A percentile compares a stretch with the other conserved stretches of the same genome.
phyloP scores from a whole-genome alignment of 2,329 filamentous ascomycete species.

The Neurospora crassa region DNA sequence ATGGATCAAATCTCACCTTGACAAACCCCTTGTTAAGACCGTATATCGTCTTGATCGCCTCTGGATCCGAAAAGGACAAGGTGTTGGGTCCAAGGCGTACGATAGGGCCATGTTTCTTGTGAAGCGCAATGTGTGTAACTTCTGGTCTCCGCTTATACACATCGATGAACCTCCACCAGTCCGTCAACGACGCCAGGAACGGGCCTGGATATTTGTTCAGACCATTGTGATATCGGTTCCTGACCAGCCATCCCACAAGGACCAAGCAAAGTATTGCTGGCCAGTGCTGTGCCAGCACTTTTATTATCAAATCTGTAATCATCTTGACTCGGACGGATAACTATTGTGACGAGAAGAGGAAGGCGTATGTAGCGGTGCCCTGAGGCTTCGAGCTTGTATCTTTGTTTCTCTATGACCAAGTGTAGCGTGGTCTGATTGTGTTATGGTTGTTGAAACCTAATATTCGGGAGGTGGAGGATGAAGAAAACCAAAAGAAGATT shows the following conservation, averaged over 20 bases:
- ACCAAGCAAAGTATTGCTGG: slow-evolving; percentile 23
- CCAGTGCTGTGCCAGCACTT: slow-evolving; percentile 34
- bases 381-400: neutral
- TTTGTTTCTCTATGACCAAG: neutral
- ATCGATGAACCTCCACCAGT: slow-evolving; percentile 68
- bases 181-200: slow-evolving; percentile 54
- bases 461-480: neutral
- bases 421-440: neutral
- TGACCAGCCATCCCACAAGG: slow-evolving; percentile 32
- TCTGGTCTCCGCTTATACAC: slow-evolving; percentile 57
- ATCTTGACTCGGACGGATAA: slow-evolving; percentile 13
- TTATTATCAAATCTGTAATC: slow-evolving; percentile 26
- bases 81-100: slow-evolving; percentile 67
- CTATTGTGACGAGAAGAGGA: neutral
- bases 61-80: slow-evolving; percentile 64
- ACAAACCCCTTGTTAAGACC: slow-evolving; percentile 72
- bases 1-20: slow-evolving; percentile 45
- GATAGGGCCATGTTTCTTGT: slow-evolving; percentile 62
- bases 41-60: slow-evolving; percentile 67
- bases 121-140: slow-evolving; percentile 56
- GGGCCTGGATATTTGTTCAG: slow-evolving; percentile 66
- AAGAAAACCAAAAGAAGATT: neutral
- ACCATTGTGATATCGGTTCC: slow-evolving; percentile 43
- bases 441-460: neutral
- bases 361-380: neutral